These are phyloP conservation scores for Colletotrichum paranaense DNA, from an alignment of 2,329 filamentous ascomycete genomes.

Conservation along the genomic window DNA sequence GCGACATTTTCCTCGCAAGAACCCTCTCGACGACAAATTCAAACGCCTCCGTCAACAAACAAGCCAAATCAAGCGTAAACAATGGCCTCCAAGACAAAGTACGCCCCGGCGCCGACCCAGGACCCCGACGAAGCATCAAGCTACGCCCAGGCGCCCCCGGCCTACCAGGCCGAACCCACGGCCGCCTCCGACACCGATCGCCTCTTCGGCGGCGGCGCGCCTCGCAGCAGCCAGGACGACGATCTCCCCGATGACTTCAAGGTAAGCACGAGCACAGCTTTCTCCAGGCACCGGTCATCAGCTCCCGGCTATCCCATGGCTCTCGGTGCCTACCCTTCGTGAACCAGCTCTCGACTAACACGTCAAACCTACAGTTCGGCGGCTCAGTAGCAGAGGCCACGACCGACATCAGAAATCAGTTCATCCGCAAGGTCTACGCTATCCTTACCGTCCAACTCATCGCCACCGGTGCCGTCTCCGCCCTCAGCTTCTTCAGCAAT, in stretches of 20 bases:
- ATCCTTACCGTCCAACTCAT: conserved; percentile 97
- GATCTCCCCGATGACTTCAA: conserved; percentile 98
- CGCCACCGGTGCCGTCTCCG: conserved; percentile 82
- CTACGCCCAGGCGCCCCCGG: conserved; percentile 84
- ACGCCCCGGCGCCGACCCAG: conserved; percentile 83
- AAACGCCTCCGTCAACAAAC: neutral
- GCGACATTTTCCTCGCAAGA: neutral
- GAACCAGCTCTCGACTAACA: conserved; percentile 28
- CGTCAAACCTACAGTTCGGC: conserved; percentile 75
- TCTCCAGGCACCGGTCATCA: neutral
- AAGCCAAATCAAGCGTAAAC: conserved; percentile 6
- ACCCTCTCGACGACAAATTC: neutral
- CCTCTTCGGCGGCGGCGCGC: conserved; percentile 73
- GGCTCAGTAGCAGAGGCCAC: conserved; percentile 94
- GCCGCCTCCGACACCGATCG: conserved; percentile 65
- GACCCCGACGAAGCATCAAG: conserved; percentile 81
- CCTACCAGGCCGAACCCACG: conserved; percentile 68
- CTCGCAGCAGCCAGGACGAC: conserved; percentile 81
- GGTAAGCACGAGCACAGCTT: conserved; percentile 53
- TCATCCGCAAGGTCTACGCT: conserved; percentile 96
- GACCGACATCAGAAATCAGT: conserved; percentile 95
- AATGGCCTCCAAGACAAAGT: conserved; percentile 85
- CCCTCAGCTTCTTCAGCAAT: conserved; percentile 85
- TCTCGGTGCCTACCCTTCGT: neutral
- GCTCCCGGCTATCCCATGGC: neutral